Conservation (phyloP, 2,329 filamentous ascomycete species). For the Helotiales sp. region DNA sequence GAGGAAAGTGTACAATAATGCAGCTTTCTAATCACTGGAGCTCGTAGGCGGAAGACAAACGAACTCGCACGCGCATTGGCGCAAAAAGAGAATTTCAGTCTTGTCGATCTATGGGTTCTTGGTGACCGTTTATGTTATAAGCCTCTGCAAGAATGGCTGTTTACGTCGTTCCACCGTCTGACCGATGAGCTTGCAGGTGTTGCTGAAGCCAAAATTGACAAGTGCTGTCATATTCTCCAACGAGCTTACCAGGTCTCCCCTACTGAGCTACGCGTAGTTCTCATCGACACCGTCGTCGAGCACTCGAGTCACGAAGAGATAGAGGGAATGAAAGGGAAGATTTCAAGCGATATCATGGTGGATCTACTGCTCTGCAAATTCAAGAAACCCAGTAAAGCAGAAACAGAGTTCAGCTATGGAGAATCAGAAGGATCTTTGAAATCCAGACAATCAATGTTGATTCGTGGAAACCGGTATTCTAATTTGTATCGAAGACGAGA, state of each 20-base stretch:
- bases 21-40: neutral
- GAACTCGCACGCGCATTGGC: neutral
- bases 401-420: too few relatives aligned
- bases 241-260: neutral
- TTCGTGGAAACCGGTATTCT: neutral
- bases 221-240: neutral
- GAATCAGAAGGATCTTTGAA: neutral
- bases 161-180: neutral
- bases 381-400: neutral
- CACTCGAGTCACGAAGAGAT: neutral
- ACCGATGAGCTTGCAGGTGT: too few relatives aligned
- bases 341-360: neutral
- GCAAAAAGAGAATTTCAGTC: neutral
- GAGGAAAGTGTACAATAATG: neutral
- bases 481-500: neutral
- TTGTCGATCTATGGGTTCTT: neutral
- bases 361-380: neutral
- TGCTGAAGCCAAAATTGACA: neutral
- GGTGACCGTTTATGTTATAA: neutral
- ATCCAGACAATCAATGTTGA: neutral
- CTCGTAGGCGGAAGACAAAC: neutral
- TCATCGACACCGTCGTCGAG: neutral
- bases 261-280: neutral
- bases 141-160: neutral
- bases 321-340: neutral